A percentile compares a stretch with the other conserved stretches of the same genome.
Conservation (phyloP, 331 rosid genomes). For the Pyrus hybrid region DNA sequence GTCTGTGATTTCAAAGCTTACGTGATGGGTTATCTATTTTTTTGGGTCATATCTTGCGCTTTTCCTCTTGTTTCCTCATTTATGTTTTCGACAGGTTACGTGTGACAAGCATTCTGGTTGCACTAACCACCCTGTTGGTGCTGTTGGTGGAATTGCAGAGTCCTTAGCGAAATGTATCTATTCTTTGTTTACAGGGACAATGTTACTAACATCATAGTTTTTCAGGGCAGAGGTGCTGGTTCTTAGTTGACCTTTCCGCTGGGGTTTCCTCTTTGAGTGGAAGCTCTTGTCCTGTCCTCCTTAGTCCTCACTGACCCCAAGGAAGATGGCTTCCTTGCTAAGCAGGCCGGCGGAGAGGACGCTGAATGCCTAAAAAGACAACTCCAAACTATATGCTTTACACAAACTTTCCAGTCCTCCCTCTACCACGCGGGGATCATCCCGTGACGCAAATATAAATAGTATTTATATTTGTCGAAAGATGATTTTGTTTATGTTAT, state of each 20-base stretch:
- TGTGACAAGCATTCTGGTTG: slow-evolving; percentile 95
- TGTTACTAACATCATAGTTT: slow-evolving; percentile 53
- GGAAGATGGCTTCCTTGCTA: too few species aligned
- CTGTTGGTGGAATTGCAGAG: slow-evolving; percentile 87
- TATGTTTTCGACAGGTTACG: slow-evolving; percentile 48
- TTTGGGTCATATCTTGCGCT: slow-evolving; percentile 7
- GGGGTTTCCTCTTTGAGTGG: too few species aligned
- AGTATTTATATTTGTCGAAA: background rate
- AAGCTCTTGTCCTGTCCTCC: too few species aligned
- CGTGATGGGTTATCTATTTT: slow-evolving; percentile 4
- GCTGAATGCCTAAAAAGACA: too few species aligned
- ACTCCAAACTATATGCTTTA: too few species aligned
- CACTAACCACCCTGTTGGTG: slow-evolving; percentile 87
- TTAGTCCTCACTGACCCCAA: too few species aligned
- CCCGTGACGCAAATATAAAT: too few species aligned
- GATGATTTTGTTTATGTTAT: slow-evolving; percentile 13
- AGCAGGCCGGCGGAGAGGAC: too few species aligned
- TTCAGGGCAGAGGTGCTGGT: slow-evolving; percentile 78
- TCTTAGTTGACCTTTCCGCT: background rate
- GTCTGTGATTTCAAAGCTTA: background rate
- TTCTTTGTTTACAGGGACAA: slow-evolving; percentile 67
- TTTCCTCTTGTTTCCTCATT: slow-evolving; percentile 2
- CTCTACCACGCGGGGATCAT: too few species aligned
- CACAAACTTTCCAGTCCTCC: too few species aligned
- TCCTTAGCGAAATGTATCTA: slow-evolving; percentile 66